Evolutionary conservation across 257 asterid genomes (phyloP), one percentile per base, ranked within the genome.

Genomic region (Petrea volubilis): DNA sequence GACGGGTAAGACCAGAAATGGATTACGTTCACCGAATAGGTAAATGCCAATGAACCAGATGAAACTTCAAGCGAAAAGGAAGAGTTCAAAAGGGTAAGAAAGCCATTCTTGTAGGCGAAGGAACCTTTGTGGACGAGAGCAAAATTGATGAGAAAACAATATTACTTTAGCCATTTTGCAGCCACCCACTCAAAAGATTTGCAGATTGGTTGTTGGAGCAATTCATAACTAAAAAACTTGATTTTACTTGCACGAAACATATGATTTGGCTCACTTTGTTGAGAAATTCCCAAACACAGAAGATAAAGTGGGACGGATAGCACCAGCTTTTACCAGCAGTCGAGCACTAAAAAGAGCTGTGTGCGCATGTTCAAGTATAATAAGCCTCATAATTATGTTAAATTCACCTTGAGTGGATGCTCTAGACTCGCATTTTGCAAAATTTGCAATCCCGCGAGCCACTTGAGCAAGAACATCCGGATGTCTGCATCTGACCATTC

Each of bases 401-500:
- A 13, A 20, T 80, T 78, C 47, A 91, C 97, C 96, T 84, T 78
- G 96, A 57, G 85, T 73, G 60, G 84, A 84, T 40, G 95, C 90
- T 70, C 91, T 86, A 50, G 97, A 92, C 80, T 92, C 97, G 66
- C 97, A 92, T 79, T 92, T 91, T 23, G 97, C 97, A 64, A 91
- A 91, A 85, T 92, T 92, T 0, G 96, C 96, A 60, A 89, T 86
- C 63, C 96, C 97, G 44, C 96, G 97, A 67, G 97, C 96, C 66
- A 87, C 92, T 82, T 92, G 97, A 69, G 96, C 95, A 49, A 92
- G 91, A 80, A 92, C 95, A 71, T 89, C 97, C 40, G 92, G 93
- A 87, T 92, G 96, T 61, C 90, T 77, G 84, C 87, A 80, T 74
- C 86, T 82, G 36, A 89, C 92, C 97, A 92, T 87, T 58, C 88